Conservation (phyloP, 2,329 filamentous ascomycete genomes). For the Alternaria panax region DNA sequence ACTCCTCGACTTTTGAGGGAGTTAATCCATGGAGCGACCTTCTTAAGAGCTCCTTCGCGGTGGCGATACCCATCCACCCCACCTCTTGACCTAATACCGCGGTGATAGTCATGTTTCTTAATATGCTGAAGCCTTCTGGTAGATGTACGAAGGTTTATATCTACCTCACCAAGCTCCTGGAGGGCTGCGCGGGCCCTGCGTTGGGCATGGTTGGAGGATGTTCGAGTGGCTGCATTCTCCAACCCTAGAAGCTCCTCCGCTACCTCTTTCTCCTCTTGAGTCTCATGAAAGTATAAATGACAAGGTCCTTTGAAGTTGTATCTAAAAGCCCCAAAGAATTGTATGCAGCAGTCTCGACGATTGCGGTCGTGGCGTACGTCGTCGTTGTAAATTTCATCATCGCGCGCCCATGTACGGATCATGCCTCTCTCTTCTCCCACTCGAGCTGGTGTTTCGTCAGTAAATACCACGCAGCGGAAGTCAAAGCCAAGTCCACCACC, state of each 20-base stretch:
- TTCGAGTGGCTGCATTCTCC: neutral
- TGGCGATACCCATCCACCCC: constrained; percentile 8
- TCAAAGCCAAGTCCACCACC: neutral
- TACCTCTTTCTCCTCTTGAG: neutral
- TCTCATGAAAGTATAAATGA: constrained; percentile 1
- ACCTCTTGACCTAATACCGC: neutral
- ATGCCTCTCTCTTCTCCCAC: neutral
- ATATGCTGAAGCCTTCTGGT: constrained; percentile 5
- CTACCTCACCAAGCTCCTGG: neutral
- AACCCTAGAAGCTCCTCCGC: neutral
- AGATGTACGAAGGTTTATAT: neutral
- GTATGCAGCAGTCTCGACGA: neutral
- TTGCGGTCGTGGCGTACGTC: constrained; percentile 1
- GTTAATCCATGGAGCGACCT: constrained; percentile 9
- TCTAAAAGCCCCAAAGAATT: constrained; percentile 10
- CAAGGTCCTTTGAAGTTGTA: constrained; percentile 11
- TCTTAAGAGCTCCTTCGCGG: constrained; percentile 10
- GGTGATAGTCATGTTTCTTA: constrained; percentile 7
- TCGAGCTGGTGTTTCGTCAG: neutral
- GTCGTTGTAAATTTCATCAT: neutral
- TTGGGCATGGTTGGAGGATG: neutral
- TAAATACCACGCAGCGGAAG: neutral
- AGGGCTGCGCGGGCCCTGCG: neutral
- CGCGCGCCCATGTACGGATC: neutral
- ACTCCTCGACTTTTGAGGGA: constrained; percentile 1